Evolutionary conservation across 2,329 filamentous ascomycete genomes (phyloP).

Genomic region (Zasmidium citrigriseum): DNA sequence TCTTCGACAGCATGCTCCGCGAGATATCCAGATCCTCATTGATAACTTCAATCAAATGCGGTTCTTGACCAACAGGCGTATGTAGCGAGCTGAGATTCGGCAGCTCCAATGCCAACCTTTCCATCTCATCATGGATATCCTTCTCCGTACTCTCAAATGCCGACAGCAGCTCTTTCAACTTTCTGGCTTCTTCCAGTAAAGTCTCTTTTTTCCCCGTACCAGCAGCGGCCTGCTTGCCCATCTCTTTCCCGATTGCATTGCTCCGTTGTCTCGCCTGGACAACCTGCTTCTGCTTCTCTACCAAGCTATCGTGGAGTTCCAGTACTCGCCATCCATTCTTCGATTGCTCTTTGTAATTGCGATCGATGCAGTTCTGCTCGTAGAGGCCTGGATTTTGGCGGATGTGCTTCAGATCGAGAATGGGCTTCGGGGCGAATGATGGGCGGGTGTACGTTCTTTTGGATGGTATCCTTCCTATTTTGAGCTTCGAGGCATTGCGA

Average conservation of each 20-base stretch:
- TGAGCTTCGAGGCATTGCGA: not conserved
- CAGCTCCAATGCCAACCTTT: slow-evolving; percentile 21
- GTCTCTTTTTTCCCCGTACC: slow-evolving; percentile 42
- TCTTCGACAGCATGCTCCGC: slow-evolving; percentile 15
- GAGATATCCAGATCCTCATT: slow-evolving; percentile 48
- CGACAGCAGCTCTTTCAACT: slow-evolving; percentile 64
- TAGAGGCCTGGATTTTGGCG: slow-evolving; percentile 80
- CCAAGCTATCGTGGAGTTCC: slow-evolving; percentile 49
- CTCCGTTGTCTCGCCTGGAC: slow-evolving; percentile 65
- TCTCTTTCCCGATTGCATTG: slow-evolving; percentile 63
- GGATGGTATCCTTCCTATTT: not conserved
- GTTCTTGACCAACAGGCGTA: slow-evolving; percentile 71
- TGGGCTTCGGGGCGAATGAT: slow-evolving; percentile 74
- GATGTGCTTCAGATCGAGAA: slow-evolving; percentile 85
- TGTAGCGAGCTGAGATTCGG: slow-evolving; percentile 81
- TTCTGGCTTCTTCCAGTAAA: slow-evolving; percentile 64
- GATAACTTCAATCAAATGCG: slow-evolving; percentile 72
- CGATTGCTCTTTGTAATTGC: slow-evolving; percentile 70
- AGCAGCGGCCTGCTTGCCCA: slow-evolving; percentile 39
- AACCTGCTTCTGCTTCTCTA: slow-evolving; percentile 58
- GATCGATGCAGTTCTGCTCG: slow-evolving; percentile 76
- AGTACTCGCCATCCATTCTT: slow-evolving; percentile 56
- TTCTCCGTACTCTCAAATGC: slow-evolving; percentile 64
- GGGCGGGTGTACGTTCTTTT: slow-evolving; percentile 53
- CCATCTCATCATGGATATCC: slow-evolving; percentile 42